A percentile compares a stretch with the other conserved stretches of the same genome.
phyloP scores from a whole-genome alignment of 768 basidiomycete genomes.

The Coprinopsis marcescibilis region DNA sequence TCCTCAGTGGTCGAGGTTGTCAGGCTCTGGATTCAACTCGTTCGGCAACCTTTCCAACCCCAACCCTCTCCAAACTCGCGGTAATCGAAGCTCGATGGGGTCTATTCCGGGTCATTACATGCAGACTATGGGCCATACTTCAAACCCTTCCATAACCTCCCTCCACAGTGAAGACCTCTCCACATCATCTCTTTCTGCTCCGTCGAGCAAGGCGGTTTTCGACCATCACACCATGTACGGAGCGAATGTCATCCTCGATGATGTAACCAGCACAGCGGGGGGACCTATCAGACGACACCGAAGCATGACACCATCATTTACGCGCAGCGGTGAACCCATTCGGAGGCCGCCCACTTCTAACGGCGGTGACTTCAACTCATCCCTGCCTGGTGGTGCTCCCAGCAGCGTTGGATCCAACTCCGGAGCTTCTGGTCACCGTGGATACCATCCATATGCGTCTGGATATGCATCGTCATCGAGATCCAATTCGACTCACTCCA shows the following conservation, averaged over 20 bases:
- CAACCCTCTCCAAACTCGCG: conserved; percentile 20
- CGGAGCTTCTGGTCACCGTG: conserved; percentile 32
- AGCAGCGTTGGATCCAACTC: conserved; percentile 24
- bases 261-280: conserved; percentile 28
- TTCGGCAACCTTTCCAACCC: conserved; percentile 35
- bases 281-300: conserved; percentile 67
- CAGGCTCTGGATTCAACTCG: conserved; percentile 37
- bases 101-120: conserved; percentile 23
- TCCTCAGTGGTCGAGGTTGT: conserved; percentile 36
- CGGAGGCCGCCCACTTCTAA: conserved; percentile 44
- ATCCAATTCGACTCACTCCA: conserved; percentile 38
- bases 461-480: conserved; percentile 32
- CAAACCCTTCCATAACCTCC: conserved; percentile 26
- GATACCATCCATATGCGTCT: conserved; percentile 58
- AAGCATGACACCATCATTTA: conserved; percentile 69
- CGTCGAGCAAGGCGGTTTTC: conserved; percentile 63
- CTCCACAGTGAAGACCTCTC: conserved; percentile 33
- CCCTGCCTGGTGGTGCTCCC: conserved; percentile 28
- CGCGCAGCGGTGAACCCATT: conserved; percentile 45
- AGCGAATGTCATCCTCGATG: conserved; percentile 30
- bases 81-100: conserved; percentile 21
- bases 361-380: conserved; percentile 28
- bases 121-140: conserved; percentile 17
- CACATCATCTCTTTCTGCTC: conserved; percentile 55
- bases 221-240: conserved; percentile 53